Evolutionary conservation across 495 filamentous ascomycete genomes (phyloP).

Genomic region (Aspergillus saccharolyticus): DNA sequence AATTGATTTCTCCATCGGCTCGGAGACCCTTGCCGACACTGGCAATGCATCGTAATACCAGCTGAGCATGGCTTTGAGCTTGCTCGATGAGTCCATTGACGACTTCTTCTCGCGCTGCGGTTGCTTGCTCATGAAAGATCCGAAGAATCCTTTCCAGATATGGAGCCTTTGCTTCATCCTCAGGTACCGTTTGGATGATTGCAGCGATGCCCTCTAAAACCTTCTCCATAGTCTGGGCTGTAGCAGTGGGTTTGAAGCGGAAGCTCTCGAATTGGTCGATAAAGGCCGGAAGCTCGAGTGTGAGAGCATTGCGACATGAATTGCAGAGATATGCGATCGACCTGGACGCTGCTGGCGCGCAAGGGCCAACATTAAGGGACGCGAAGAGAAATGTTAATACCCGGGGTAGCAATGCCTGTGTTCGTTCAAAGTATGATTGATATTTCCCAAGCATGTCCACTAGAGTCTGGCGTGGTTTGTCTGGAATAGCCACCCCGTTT

Average conservation of each 20-base stretch:
- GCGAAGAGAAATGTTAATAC: constrained; percentile 79
- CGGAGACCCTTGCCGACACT: constrained; percentile 79
- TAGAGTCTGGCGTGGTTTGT: constrained; percentile 70
- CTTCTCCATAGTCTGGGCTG: constrained; percentile 68
- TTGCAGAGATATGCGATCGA: constrained; percentile 78
- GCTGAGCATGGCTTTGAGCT: constrained; percentile 51
- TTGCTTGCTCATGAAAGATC: constrained; percentile 48
- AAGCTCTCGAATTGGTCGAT: constrained; percentile 71
- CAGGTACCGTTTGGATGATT: constrained; percentile 72
- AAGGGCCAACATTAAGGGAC: constrained; percentile 59
- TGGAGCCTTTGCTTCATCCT: constrained; percentile 56
- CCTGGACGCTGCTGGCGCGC: constrained; percentile 68
- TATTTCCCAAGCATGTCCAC: constrained; percentile 75
- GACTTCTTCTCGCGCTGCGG: constrained; percentile 33
- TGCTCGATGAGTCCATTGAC: constrained; percentile 35
- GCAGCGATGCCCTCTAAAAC: constrained; percentile 78
- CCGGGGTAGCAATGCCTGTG: constrained; percentile 63
- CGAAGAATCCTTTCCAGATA: constrained; percentile 60
- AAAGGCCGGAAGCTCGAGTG: constrained; percentile 67
- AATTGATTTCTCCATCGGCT: constrained; percentile 59
- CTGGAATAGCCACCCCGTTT: constrained; percentile 46
- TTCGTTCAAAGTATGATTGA: constrained; percentile 73
- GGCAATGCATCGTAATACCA: constrained; percentile 66
- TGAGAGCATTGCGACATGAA: constrained; percentile 68
- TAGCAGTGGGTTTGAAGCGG: constrained; percentile 52